These are phyloP conservation scores for Ophiostoma triangulosporum DNA, from an alignment of 2,329 filamentous ascomycete genomes.

Conservation along the genomic window DNA sequence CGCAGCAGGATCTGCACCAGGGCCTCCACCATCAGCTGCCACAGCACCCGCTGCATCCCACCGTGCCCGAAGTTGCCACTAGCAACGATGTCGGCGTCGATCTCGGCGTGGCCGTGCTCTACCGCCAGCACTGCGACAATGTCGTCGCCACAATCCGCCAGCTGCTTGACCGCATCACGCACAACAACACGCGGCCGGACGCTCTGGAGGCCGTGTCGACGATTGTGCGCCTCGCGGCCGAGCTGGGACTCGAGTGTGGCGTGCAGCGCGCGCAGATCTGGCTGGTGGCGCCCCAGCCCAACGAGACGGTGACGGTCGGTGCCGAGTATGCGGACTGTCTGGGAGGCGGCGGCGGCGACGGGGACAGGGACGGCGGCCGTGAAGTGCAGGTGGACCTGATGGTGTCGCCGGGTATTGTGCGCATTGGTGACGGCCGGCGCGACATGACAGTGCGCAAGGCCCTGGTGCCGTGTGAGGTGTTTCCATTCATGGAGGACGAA, in stretches of 20 bases:
- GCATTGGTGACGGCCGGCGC: slow-evolving; percentile 11
- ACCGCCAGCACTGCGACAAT: slow-evolving; percentile 6
- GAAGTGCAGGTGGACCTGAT: slow-evolving; percentile 8
- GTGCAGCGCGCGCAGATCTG: slow-evolving; percentile 10
- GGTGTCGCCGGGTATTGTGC: slow-evolving; percentile 10
- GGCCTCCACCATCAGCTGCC: neutral
- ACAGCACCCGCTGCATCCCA: neutral
- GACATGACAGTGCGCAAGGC: slow-evolving; percentile 4
- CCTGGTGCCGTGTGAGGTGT: slow-evolving; percentile 11
- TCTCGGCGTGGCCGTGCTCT: neutral
- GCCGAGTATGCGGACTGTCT: slow-evolving; percentile 10
- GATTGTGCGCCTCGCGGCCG: slow-evolving; percentile 7
- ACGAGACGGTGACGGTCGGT: slow-evolving; percentile 5
- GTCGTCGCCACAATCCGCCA: neutral
- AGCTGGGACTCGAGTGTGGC: slow-evolving; percentile 12
- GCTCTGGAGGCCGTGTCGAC: slow-evolving; percentile 1
- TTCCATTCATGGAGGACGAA: neutral
- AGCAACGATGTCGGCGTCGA: neutral
- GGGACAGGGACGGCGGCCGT: neutral
- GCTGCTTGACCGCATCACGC: slow-evolving; percentile 9
- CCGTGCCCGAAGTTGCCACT: neutral
- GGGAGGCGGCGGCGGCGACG: neutral
- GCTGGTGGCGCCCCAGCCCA: neutral
- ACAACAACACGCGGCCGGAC: slow-evolving; percentile 3
- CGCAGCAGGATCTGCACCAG: neutral